phyloP scores from a whole-genome alignment of 257 asterid species.

The Plantago elongata region DNA sequence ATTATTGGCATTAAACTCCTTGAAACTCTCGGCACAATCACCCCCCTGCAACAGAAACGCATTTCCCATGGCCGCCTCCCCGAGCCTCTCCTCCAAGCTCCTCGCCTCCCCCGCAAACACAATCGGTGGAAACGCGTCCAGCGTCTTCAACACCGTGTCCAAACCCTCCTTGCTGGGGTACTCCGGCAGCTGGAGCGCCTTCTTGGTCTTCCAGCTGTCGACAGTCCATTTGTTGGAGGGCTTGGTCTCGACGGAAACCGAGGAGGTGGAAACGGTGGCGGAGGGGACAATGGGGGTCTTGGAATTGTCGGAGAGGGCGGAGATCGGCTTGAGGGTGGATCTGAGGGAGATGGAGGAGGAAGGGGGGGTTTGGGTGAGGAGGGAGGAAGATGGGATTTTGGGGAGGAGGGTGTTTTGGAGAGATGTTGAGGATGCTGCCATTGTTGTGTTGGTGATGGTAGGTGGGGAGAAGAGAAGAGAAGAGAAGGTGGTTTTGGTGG shows the following conservation, averaged over 20 bases:
- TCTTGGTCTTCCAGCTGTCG: slow-evolving; percentile 49
- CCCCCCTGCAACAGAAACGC: slow-evolving; percentile 81
- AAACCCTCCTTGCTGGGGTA: slow-evolving; percentile 44
- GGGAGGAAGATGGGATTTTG: slow-evolving; percentile 26
- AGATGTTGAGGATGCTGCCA: slow-evolving; percentile 20
- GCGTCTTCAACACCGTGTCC: slow-evolving; percentile 46
- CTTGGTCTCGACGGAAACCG: slow-evolving; percentile 19
- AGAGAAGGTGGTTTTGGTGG: not conserved
- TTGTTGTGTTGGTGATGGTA: not conserved
- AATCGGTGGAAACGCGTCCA: slow-evolving; percentile 58
- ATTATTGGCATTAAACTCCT: slow-evolving; percentile 69
- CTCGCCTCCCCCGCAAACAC: slow-evolving; percentile 90
- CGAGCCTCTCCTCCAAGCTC: slow-evolving; percentile 63
- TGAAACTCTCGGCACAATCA: slow-evolving; percentile 87
- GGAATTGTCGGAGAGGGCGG: slow-evolving; percentile 39
- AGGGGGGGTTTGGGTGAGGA: slow-evolving; percentile 14
- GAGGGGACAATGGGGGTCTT: slow-evolving; percentile 30
- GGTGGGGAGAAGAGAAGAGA: not conserved
- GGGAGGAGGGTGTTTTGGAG: slow-evolving; percentile 35
- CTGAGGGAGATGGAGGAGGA: slow-evolving; percentile 20
- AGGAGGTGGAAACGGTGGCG: slow-evolving; percentile 23
- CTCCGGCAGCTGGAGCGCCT: slow-evolving; percentile 51
- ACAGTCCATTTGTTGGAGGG: slow-evolving; percentile 29
- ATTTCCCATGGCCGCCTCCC: slow-evolving; percentile 71
- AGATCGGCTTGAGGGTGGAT: slow-evolving; percentile 32